A percentile compares a stretch with the other conserved stretches of the same genome.
Conservation (phyloP, 805 yeast species). For the Myxozyma neotropica region DNA sequence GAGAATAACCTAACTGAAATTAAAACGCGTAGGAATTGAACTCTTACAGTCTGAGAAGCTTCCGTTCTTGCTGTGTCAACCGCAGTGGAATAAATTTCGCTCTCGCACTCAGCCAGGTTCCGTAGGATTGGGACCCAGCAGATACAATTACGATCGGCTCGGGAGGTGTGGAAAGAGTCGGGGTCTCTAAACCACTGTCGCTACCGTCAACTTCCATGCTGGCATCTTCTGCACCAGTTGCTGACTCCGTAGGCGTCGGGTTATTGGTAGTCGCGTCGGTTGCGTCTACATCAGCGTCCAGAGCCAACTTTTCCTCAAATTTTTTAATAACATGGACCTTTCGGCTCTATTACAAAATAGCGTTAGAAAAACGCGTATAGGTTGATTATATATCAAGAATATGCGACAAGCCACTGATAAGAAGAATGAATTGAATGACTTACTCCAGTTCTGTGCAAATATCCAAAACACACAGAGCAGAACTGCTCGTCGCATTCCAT, state of each 20-base stretch:
- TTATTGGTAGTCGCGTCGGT: constrained; percentile 31
- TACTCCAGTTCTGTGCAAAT: constrained; percentile 68
- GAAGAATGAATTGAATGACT: constrained; percentile 13
- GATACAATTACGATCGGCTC: constrained; percentile 33
- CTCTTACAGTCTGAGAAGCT: constrained; percentile 53
- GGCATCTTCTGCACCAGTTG: constrained; percentile 19
- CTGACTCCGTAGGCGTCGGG: not conserved
- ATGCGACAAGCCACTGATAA: too few species aligned
- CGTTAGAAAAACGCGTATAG: constrained; percentile 1
- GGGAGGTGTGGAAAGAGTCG: constrained; percentile 9
- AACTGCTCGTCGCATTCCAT: constrained; percentile 64
- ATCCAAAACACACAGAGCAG: constrained; percentile 68
- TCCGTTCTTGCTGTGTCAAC: constrained; percentile 67
- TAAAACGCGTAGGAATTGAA: too few species aligned
- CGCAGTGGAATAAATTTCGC: constrained; percentile 68
- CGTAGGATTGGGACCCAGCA: constrained; percentile 31
- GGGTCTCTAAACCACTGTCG: constrained; percentile 5
- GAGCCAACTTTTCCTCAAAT: constrained; percentile 34
- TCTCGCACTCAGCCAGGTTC: constrained; percentile 28
- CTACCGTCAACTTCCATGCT: constrained; percentile 33
- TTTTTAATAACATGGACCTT: constrained; percentile 48
- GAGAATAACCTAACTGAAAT: not conserved
- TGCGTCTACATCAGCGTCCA: constrained; percentile 29
- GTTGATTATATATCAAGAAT: too few species aligned
- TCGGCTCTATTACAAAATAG: constrained; percentile 43